Evolutionary conservation across 2,329 filamentous ascomycete species (phyloP), one percentile per base, ranked within the genome.

Genomic region (Alternaria incomplexa): DNA sequence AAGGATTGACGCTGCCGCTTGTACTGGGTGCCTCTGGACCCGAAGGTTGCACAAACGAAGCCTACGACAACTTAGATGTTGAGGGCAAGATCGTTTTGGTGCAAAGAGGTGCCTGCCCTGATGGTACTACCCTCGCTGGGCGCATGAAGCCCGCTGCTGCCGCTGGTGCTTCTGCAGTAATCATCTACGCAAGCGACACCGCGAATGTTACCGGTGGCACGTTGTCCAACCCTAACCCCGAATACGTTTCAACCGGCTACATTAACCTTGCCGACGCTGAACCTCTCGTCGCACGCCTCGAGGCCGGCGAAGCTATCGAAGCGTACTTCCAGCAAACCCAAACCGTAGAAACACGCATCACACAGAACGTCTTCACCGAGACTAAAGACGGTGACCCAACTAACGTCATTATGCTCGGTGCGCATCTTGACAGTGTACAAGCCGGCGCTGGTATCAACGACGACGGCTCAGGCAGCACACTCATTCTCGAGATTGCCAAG

Each of bases 261-360:
- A 83, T 83, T 69, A 82, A 82, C 72, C 73, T 79, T 17, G 77
- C 65, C 2, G 83, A 85, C 56, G 84, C 83, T 0, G 53, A 79
- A 45, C 78, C 75, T 2, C 75, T 85, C 28, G 80, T 79, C 48
- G 75, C 74, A 12, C 76, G 80, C 7, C 71, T 85, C 5, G 55
- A 76, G 15, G 78, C 73, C 0, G 83, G 83, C 0, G 82, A 84
- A 62, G 65, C 67, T 7, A 57, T 83, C 8, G 66, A 73, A 40
- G 80, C 81, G 7, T 76, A 79, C 61, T 83, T 83, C 68, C 81
- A 83, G 65, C 81, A 83, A 56, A 83, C 80, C 1, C 82, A 83
- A 65, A 71, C 80, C 51, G 73, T 84, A 26, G 83, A 86, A 65
- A 84, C 84, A 62, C 80, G 82, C 15, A 84, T 83, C 6, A 87